Conservation (phyloP, 129 eudicot genomes). For the Silybum marianum region DNA sequence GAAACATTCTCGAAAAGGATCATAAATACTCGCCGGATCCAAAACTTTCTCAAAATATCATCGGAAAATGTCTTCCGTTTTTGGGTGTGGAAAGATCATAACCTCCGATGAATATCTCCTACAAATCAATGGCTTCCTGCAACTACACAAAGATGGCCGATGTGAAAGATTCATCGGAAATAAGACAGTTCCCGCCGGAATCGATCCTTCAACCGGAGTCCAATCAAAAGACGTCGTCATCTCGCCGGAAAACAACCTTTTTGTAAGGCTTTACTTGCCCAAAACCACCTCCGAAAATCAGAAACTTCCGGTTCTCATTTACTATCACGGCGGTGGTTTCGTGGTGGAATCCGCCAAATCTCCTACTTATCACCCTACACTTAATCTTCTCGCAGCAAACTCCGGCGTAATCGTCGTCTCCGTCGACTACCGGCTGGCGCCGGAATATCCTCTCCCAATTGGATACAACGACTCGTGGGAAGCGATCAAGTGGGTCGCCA, state of each 20-base stretch:
- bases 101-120: slow-evolving; percentile 16
- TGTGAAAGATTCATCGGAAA: slow-evolving; percentile 28
- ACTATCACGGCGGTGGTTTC: slow-evolving; percentile 56
- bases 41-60: background rate
- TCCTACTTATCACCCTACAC: slow-evolving; percentile 31
- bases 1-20: background rate
- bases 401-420: slow-evolving; percentile 35
- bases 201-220: slow-evolving; percentile 30
- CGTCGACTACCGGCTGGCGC: slow-evolving; percentile 54
- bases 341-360: slow-evolving; percentile 31
- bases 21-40: background rate
- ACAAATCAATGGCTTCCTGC: slow-evolving; percentile 13
- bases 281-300: background rate
- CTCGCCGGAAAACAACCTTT: slow-evolving; percentile 25
- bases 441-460: slow-evolving; percentile 49
- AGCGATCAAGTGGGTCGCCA: slow-evolving; percentile 60
- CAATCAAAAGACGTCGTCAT: slow-evolving; percentile 41
- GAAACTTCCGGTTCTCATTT: slow-evolving; percentile 42
- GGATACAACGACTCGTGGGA: slow-evolving; percentile 70
- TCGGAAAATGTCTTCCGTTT: background rate
- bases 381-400: slow-evolving; percentile 24
- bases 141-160: slow-evolving; percentile 41
- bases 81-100: slow-evolving; percentile 15
- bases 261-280: slow-evolving; percentile 30
- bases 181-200: slow-evolving; percentile 15